Base-by-base conservation (phyloP, 1,284 basidiomycete species). In the Pisolithus thermaeus region DNA sequence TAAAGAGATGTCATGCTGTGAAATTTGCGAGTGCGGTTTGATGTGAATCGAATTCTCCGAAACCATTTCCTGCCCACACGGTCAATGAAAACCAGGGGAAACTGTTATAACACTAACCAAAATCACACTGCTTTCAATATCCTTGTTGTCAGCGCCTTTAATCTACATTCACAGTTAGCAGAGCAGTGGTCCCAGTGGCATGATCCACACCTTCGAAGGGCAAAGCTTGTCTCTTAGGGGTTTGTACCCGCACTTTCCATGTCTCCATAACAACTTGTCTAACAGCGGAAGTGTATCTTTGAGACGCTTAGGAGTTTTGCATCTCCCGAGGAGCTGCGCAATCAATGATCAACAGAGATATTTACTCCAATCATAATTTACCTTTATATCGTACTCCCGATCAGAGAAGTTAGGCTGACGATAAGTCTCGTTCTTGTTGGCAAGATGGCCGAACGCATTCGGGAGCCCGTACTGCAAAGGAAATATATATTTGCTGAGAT, bases 401-500 rank as follows among this genome's bases (percentile, higher is more conserved):
- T 87, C 78, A 9, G 69, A 62, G 60, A 81, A 85, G 59, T 87
- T 77, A 3, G 76, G 72, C 46, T 75, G 71, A 18, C 62, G 58
- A 41, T 64, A 65, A 0, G 56, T 44, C 45, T 68, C 59, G 56
- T 60, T 74, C 50, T 52, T 55, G 51, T 43, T 60, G 44, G 52
- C 51, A 40, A 50, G 52, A 51, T 61, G 51, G 20, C 46, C 35
- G 49, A 80, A 92, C 3, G 83, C 75, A 56, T 74, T 88, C 11
- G 75, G 66, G 1, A 95, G 67, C 0, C 78, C 77, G 58, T 86
- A 91, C 58, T 92, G 88, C 28, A 82, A 75, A 7, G 91, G 84
- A 59, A 95, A 95, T 0, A 96, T 72, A 62, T 94, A 90, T 70
- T 92, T 93, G 22, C 84, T 75, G 2, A 91, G 66, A 59, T 84